These are phyloP conservation scores for Rhynchosporium secalis DNA, from an alignment of 2,329 filamentous ascomycete species.

Conservation along the genomic window DNA sequence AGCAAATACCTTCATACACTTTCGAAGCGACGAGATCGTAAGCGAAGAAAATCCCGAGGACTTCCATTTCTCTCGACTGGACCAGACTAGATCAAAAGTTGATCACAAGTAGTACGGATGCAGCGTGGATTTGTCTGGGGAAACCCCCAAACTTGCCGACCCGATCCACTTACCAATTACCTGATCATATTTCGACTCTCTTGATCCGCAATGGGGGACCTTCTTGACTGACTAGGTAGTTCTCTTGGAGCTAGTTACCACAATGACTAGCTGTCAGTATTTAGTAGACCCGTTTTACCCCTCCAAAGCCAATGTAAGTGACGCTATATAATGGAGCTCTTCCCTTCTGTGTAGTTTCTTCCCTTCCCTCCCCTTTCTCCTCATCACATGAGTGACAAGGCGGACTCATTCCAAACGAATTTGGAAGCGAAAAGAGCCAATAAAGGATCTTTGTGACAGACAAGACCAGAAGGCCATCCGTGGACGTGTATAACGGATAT, in stretches of 20 bases:
- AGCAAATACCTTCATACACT: not conserved
- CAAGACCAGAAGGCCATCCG: not conserved
- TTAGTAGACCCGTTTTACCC: conserved; percentile 4
- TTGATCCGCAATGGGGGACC: not conserved
- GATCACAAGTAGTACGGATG: conserved; percentile 2
- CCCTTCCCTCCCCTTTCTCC: not conserved
- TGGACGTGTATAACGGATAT: not conserved
- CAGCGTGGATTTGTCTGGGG: not conserved
- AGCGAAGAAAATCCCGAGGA: no score
- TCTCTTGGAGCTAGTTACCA: conserved; percentile 4
- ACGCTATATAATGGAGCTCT: conserved; percentile 4
- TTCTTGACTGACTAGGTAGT: not conserved
- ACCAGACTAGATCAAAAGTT: not conserved
- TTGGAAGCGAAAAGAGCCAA: no score
- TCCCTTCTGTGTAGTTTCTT: not conserved
- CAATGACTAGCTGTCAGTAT: conserved; percentile 5
- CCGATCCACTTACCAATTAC: conserved; percentile 7
- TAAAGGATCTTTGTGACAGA: no score
- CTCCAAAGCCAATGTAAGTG: conserved; percentile 3
- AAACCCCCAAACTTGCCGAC: not conserved
- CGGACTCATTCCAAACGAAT: not conserved
- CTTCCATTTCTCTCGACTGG: not conserved
- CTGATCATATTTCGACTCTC: conserved; percentile 1
- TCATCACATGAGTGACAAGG: not conserved
- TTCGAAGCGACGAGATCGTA: not conserved